Base-by-base conservation (phyloP, 2,329 filamentous ascomycete genomes). In the Talaromyces sp. region DNA sequence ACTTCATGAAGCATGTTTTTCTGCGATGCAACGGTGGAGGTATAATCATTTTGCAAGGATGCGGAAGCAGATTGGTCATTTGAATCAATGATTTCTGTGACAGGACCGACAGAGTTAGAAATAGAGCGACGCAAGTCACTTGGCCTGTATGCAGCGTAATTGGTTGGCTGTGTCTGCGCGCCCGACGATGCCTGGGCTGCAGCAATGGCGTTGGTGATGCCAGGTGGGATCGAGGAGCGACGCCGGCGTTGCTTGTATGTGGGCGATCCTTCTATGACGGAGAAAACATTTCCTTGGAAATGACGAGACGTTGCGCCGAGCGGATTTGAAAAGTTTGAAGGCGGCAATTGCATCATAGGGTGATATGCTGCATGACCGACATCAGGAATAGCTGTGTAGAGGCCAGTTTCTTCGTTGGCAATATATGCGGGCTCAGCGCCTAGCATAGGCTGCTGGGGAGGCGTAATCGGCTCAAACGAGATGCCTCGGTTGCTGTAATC, bases 201-300 rank as follows among this genome's bases (percentile, higher is more conserved):
- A 54, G 86, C 83, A n/a, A 88, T 85, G 57, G 86, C 86, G 66
- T 88, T 86, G 65, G 89, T 87, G 75, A 92, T 86, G 68, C 89
- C 86, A 12, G 91, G 89, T 25, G 93, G 92, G 66, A 98, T 92
- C 46, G 93, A 98, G 39, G 95, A 97, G 66, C 95, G 90, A 69
- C 95, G 88, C 76, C 95, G 86, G 70, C 95, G 87, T 82, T 98
- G 95, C 85, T 99, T 99, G 82, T 99, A 99, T 40, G 95, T 98
- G 12, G 95, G 95, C 31, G 95, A 99, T 56, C 95, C 95, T 80
- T 99, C 95, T 73, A 98, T 95, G 57, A 96, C 93, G 56, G 92
- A 93, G 81, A 96, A 97, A 69, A 95, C 90, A 75, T 92, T 96
- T 59, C 82, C 81, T 69, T 91, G 91, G 64, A 83, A 86, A 42